phyloP scores from a whole-genome alignment of 148 eudicot genomes.

The Rhododendron ovatum region DNA sequence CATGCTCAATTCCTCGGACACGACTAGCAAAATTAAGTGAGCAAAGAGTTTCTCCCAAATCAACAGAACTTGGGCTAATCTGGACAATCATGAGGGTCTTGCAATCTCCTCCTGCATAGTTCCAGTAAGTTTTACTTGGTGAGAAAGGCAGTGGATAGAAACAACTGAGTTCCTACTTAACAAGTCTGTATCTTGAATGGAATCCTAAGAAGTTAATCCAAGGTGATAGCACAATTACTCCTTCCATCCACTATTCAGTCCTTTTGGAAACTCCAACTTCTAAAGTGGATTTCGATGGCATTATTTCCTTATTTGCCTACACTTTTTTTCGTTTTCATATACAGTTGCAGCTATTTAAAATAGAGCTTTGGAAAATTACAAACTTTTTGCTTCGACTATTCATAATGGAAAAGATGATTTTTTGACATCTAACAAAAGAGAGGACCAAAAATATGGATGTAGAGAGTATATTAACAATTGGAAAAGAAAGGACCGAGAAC shows the following conservation, averaged over 20 bases:
- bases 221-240: not conserved
- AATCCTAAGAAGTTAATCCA: not conserved
- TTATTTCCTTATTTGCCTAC: not conserved
- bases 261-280: not conserved
- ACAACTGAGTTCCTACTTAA: not conserved
- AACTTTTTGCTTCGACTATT: not conserved
- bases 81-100: slow-evolving; percentile 96
- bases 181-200: not conserved
- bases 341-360: not conserved
- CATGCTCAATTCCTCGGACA: slow-evolving; percentile 87
- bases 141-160: not conserved
- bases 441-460: not conserved
- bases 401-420: not conserved
- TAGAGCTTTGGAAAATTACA: not conserved
- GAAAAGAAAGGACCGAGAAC: not conserved
- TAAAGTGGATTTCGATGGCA: not conserved
- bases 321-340: not conserved
- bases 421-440: not conserved
- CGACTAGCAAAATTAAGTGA: slow-evolving; percentile 95
- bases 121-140: not conserved
- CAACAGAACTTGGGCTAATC: slow-evolving; percentile 66
- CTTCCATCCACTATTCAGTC: not conserved
- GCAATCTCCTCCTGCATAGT: slow-evolving; percentile 83
- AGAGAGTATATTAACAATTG: not conserved
- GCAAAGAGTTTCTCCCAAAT: slow-evolving; percentile 86